These are phyloP conservation scores for Wickerhamomyces bisporus DNA, from an alignment of 805 yeast genomes.

Conservation along the genomic window DNA sequence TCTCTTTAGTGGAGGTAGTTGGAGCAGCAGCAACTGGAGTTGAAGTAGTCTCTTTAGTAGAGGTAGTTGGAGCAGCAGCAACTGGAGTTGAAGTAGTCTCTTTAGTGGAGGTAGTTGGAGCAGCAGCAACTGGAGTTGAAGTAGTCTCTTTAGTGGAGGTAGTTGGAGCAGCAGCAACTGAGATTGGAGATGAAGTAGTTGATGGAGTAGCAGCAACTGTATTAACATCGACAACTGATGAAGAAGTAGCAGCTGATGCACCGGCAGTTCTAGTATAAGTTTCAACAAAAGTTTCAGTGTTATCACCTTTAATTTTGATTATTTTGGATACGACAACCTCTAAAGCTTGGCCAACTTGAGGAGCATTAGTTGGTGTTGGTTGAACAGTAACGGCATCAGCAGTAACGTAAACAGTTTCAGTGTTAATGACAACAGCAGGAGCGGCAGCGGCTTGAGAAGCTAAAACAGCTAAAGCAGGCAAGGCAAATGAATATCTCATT, in stretches of 20 bases:
- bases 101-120: conserved; percentile 3
- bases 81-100: background rate
- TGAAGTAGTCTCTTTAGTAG: conserved; percentile 12
- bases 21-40: conserved; percentile 9
- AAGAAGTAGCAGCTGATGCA: background rate
- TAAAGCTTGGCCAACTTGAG: conserved; percentile 17
- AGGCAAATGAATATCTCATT: conserved; percentile 21
- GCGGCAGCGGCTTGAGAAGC: conserved; percentile 23
- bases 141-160: background rate
- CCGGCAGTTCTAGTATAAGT: conserved; percentile 16
- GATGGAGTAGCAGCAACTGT: too few relatives aligned
- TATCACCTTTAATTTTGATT: conserved; percentile 16
- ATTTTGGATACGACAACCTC: conserved; percentile 23
- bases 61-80: conserved; percentile 10
- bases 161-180: background rate
- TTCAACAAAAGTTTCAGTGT: conserved; percentile 17
- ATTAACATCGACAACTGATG: conserved; percentile 1
- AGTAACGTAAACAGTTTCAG: conserved; percentile 23
- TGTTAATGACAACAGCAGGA: conserved; percentile 23
- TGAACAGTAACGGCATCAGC: conserved; percentile 16
- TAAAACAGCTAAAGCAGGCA: conserved; percentile 19
- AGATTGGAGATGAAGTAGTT: too few relatives aligned
- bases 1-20: conserved; percentile 8
- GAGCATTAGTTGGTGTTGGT: conserved; percentile 13
- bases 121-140: conserved; percentile 1